A percentile compares a stretch with the other conserved stretches of the same genome.
Evolutionary conservation across 2,329 filamentous ascomycete species (phyloP).

Genomic region (Penicillium sp.): DNA sequence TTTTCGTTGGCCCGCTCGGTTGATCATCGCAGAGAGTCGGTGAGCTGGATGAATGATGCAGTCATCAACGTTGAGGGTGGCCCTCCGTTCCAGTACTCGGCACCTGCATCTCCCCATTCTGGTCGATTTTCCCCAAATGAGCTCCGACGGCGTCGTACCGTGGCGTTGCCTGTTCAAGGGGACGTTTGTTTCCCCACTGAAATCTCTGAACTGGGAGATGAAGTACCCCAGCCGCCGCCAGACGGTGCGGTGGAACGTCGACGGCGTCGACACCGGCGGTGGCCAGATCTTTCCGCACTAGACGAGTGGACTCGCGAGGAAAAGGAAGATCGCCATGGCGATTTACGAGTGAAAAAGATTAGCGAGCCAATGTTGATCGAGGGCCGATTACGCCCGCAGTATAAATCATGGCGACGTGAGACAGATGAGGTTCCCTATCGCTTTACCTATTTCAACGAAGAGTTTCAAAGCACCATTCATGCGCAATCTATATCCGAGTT

Average conservation of each 20-base stretch:
- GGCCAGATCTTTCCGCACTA: constrained; percentile 77
- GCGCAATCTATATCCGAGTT: constrained; percentile 92
- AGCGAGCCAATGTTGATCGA: constrained; percentile 90
- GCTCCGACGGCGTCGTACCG: constrained; percentile 50
- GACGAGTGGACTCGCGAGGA: constrained; percentile 89
- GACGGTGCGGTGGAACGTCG: constrained; percentile 40
- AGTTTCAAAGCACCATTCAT: constrained; percentile 92
- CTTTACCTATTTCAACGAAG: constrained; percentile 98
- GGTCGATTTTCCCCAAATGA: constrained; percentile 35
- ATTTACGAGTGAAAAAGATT: constrained; percentile 80
- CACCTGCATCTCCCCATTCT: constrained; percentile 38
- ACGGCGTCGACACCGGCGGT: constrained; percentile 62
- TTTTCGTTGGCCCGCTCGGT: constrained; percentile 35
- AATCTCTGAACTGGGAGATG: constrained; percentile 77
- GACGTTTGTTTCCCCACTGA: constrained; percentile 89
- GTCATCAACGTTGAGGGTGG: constrained; percentile 43
- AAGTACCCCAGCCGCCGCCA: constrained; percentile 50
- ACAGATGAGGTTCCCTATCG: constrained; percentile 88
- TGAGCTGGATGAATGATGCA: constrained; percentile 32
- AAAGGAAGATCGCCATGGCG: constrained; percentile 78
- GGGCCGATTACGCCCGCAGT: constrained; percentile 74
- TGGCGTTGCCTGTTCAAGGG: constrained; percentile 63
- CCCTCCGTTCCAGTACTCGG: constrained; percentile 17
- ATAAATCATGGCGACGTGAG: constrained; percentile 74
- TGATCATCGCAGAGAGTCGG: constrained; percentile 31